These are phyloP conservation scores for Globisporangium nodosum DNA, from an alignment of 352 stramenopile species.

Conservation along the genomic window DNA sequence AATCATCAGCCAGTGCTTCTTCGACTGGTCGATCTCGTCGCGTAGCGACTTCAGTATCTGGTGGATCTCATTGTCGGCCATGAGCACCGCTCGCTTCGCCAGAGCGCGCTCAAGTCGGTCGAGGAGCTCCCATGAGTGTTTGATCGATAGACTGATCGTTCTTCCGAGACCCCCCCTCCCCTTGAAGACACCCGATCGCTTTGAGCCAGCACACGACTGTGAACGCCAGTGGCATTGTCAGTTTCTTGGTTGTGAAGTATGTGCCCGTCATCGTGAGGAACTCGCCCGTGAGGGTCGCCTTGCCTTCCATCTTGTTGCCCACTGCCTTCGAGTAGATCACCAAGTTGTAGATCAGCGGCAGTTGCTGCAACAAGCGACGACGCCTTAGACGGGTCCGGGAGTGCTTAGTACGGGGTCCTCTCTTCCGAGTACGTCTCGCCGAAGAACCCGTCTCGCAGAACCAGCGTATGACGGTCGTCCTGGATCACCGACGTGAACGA, in stretches of 20 bases:
- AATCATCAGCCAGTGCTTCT: slow-evolving; percentile 3
- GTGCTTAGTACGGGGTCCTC: slow-evolving; percentile 14
- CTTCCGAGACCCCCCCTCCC: slow-evolving; percentile 12
- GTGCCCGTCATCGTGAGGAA: slow-evolving; percentile 20
- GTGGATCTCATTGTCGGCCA: slow-evolving; percentile 13
- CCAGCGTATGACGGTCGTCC: neutral
- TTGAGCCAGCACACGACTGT: slow-evolving; percentile 27
- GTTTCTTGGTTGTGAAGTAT: slow-evolving; percentile 19
- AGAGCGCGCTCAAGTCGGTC: slow-evolving; percentile 14
- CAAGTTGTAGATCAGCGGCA: slow-evolving; percentile 18
- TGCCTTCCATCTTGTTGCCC: slow-evolving; percentile 2
- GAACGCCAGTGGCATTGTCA: slow-evolving; percentile 23
- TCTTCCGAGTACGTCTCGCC: slow-evolving; percentile 17
- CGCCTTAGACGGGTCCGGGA: slow-evolving; percentile 12
- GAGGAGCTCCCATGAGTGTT: slow-evolving; percentile 16
- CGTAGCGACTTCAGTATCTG: slow-evolving; percentile 1
- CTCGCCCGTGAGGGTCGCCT: slow-evolving; percentile 9
- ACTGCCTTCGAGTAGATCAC: slow-evolving; percentile 11
- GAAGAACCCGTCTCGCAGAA: slow-evolving; percentile 18
- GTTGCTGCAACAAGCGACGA: slow-evolving; percentile 19
- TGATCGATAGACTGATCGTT: slow-evolving; percentile 20
- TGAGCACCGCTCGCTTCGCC: slow-evolving; percentile 14
- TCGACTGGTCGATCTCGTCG: slow-evolving; percentile 8
- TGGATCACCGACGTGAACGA: slow-evolving; percentile 20
- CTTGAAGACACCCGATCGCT: slow-evolving; percentile 22